Base-by-base conservation (phyloP, 2,329 filamentous ascomycete genomes). In the Parasarocladium wereldwijsianum region DNA sequence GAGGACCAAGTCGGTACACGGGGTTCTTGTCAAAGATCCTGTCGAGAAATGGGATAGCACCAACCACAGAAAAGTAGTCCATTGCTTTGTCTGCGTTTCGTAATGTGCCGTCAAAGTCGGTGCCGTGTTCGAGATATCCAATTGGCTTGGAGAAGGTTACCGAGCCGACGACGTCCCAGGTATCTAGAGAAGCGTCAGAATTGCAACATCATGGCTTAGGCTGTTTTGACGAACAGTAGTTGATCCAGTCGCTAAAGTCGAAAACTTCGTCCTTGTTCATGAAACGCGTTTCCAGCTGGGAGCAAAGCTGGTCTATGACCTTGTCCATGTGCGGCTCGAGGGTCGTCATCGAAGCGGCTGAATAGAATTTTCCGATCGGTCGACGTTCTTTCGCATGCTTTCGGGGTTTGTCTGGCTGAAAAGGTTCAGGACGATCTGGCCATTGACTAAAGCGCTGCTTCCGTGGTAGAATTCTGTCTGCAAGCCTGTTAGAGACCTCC, bases 141-240 rank as follows among this genome's bases (percentile, higher is more conserved):
- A 61, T 51, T 23, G 47, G 47, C 10, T 50, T 42, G 22, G 53
- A 51, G 22, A 58, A 62, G 12, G 52, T 55, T 12, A 60, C 39
- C 23, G 54, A 47, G 14, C 56, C 57, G 30, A 61, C 51, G 4
- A 59, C 49, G 35, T 62, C 58, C 43, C 54, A 58, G 4, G 52
- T 40, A 29, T 39, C 45, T 47, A 24, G 23, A n/a, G n/a, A 24
- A 24, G 23, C 23, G 23, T 24, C 23, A 24, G 12, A 8, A 24
- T 8, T 24, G 12, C 9, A 24, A 24, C 7, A 8, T 24, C 12
- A n/a, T n/a, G n/a, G n/a, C 23, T 7, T 7, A 13, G 23, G 8
- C 14, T 24, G 23, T 6, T 24, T 24, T 13, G 13, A 32, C 47
- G 40, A 38, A 57, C 54, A 57, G 38, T 45, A 61, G 8, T 42